A percentile compares a stretch with the other conserved stretches of the same genome.
phyloP scores from a whole-genome alignment of 2,329 filamentous ascomycete species.

The Blumeria hordei region DNA sequence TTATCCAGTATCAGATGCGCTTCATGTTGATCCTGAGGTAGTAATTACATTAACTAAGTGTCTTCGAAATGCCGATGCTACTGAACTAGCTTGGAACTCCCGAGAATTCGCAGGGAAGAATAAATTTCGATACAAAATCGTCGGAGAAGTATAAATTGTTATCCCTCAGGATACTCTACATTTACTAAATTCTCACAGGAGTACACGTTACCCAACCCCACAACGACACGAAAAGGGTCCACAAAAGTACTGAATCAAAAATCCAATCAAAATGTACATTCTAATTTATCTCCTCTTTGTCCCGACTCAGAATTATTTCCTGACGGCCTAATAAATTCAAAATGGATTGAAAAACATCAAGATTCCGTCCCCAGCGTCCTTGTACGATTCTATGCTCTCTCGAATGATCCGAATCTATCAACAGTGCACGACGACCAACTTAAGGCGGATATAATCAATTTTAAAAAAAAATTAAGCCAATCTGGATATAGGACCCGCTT shows the following conservation, averaged over 20 bases:
- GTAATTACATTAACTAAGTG: constrained; percentile 40
- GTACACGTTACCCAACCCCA: constrained; percentile 29
- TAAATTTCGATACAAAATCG: constrained; percentile 44
- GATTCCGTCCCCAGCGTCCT: constrained; percentile 57
- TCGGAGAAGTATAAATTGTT: constrained; percentile 48
- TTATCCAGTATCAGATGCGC: constrained; percentile 45
- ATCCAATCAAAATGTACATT: constrained; percentile 44
- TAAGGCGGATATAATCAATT: constrained; percentile 61
- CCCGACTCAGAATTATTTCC: constrained; percentile 66
- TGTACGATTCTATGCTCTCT: constrained; percentile 58
- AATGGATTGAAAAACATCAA: constrained; percentile 81
- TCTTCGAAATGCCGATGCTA: constrained; percentile 41
- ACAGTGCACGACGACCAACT: constrained; percentile 68
- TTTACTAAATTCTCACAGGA: constrained; percentile 18
- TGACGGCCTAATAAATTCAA: constrained; percentile 60
- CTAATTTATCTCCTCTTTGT: constrained; percentile 72
- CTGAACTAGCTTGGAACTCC: constrained; percentile 40
- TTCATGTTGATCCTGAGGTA: constrained; percentile 37
- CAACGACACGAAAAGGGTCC: constrained; percentile 27
- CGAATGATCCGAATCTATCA: constrained; percentile 45
- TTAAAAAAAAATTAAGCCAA: constrained; percentile 40
- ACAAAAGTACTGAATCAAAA: constrained; percentile 18
- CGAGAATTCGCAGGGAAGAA: constrained; percentile 23
- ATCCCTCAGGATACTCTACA: constrained; percentile 8
- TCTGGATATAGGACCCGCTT: constrained; percentile 60